These are phyloP conservation scores for Rhizopogon rudus DNA, from an alignment of 768 basidiomycete genomes.

Conservation along the genomic window DNA sequence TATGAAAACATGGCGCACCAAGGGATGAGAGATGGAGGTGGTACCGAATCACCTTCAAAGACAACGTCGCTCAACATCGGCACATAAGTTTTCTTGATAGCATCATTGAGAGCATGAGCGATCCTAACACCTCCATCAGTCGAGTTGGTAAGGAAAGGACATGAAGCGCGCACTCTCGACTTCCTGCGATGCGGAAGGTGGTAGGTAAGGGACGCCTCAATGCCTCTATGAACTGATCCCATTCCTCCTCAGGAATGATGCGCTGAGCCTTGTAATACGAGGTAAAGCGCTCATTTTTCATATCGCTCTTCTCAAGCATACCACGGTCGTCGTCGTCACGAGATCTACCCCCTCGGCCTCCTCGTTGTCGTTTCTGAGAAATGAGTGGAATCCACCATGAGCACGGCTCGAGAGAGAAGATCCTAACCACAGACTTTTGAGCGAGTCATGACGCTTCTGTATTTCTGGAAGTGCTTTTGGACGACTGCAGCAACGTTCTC, in stretches of 20 bases:
- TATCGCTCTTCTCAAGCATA: conserved; percentile 53
- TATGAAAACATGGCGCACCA: conserved; percentile 49
- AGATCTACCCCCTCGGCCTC: conserved; percentile 10
- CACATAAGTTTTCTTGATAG: conserved; percentile 74
- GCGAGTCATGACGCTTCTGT: neutral
- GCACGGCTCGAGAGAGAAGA: neutral
- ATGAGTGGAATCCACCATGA: neutral
- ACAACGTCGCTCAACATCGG: conserved; percentile 66
- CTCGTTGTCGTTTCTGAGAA: conserved; percentile 14
- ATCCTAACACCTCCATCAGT: conserved; percentile 35
- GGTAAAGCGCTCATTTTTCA: conserved; percentile 66
- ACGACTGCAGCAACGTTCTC: neutral
- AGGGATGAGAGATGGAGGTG: conserved; percentile 77
- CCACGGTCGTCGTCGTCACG: conserved; percentile 41
- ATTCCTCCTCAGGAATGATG: conserved; percentile 74
- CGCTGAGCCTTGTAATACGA: conserved; percentile 73
- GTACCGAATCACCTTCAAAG: conserved; percentile 71
- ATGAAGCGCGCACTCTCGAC: conserved; percentile 58
- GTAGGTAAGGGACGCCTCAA: conserved; percentile 79
- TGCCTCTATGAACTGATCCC: conserved; percentile 63
- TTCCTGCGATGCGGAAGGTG: conserved; percentile 90
- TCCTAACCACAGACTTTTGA: conserved; percentile 2
- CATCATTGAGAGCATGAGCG: conserved; percentile 71
- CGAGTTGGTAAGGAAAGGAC: neutral
- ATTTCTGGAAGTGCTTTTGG: neutral